Conservation (phyloP, 2,329 filamentous ascomycete species). For the Helminthosporium solani region DNA sequence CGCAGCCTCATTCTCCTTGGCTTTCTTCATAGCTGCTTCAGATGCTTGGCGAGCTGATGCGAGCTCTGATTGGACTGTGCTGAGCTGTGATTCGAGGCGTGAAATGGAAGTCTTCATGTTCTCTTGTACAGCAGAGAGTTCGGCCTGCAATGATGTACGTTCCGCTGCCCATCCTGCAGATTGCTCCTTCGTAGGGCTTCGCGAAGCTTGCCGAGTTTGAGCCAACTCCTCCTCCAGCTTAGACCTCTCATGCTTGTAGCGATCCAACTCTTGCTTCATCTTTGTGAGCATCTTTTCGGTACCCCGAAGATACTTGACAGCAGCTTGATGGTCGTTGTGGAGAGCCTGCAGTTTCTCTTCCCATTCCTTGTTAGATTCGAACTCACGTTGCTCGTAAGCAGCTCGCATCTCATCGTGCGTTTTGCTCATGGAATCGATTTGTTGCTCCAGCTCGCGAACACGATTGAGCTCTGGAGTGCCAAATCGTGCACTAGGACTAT, state of each 20-base stretch:
- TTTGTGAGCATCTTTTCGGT: conserved; percentile 99
- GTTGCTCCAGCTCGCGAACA: conserved; percentile 81
- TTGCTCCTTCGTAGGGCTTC: conserved; percentile 45
- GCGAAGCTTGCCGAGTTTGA: conserved; percentile 47
- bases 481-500: conserved; percentile 72
- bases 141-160: conserved; percentile 64
- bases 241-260: conserved; percentile 83
- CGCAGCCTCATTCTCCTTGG: conserved; percentile 55
- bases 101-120: conserved; percentile 66
- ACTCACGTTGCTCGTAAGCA: conserved; percentile 73
- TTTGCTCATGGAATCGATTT: conserved; percentile 73
- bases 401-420: conserved; percentile 84
- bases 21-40: conserved; percentile 58
- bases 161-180: conserved; percentile 73
- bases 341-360: conserved; percentile 91
- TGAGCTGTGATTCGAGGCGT: conserved; percentile 71
- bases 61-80: conserved; percentile 68
- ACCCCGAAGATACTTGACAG: conserved; percentile 96
- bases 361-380: conserved; percentile 85
- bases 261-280: conserved; percentile 94
- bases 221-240: conserved; percentile 82
- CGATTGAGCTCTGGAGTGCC: conserved; percentile 76
- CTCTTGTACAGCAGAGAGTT: conserved; percentile 68
- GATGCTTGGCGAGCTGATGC: conserved; percentile 65
- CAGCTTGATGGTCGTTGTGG: conserved; percentile 96